Evolutionary conservation across 140 eudicot genomes (phyloP).

Genomic region (Oenanthe javanica): DNA sequence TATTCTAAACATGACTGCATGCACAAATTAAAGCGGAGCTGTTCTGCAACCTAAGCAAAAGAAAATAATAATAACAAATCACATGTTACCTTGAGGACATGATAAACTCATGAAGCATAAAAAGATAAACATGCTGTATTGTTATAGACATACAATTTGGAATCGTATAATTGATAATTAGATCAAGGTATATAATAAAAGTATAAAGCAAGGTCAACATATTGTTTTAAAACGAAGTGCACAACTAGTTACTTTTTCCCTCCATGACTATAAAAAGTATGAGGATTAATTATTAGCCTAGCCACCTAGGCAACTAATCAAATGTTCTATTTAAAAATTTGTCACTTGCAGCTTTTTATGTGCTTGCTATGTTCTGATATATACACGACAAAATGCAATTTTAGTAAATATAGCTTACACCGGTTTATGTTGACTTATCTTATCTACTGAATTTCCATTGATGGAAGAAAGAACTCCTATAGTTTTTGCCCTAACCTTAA

Average conservation of each 20-base stretch:
- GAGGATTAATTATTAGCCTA: neutral
- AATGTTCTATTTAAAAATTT: neutral
- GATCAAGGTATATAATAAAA: neutral
- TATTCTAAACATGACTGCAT: conserved; percentile 74
- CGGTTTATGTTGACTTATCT: neutral
- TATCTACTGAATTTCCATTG: neutral
- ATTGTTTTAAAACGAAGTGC: neutral
- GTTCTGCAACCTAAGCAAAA: conserved; percentile 65
- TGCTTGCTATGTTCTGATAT: neutral
- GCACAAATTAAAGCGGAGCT: conserved; percentile 70
- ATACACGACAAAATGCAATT: neutral
- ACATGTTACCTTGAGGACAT: conserved; percentile 11
- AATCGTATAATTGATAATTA: neutral
- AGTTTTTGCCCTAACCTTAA: neutral
- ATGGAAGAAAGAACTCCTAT: neutral
- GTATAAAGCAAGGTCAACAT: neutral
- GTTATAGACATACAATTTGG: neutral
- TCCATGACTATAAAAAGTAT: neutral
- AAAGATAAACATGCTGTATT: neutral
- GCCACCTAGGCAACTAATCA: neutral
- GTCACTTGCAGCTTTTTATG: neutral
- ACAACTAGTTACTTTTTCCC: neutral
- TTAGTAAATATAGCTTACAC: neutral
- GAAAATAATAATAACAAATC: neutral
- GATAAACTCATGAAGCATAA: neutral